A percentile compares a stretch with the other conserved stretches of the same genome.
Conservation (phyloP, 441 rosid species). For the Isatis lusitanica region DNA sequence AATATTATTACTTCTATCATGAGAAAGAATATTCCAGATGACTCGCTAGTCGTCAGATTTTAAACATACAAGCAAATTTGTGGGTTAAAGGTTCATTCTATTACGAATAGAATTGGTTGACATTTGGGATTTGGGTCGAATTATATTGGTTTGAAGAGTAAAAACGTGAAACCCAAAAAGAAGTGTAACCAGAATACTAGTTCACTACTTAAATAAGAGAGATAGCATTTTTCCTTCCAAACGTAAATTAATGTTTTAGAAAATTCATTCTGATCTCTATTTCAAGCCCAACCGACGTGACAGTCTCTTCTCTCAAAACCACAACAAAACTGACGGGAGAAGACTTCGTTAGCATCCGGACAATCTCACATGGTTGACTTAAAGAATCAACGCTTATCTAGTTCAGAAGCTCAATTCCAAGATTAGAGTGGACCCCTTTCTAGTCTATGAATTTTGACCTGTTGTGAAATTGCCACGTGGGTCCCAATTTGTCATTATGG, state of each 20-base stretch:
- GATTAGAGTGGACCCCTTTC: constrained; percentile 11
- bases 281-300: constrained; percentile 12
- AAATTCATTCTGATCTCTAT: background rate
- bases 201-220: background rate
- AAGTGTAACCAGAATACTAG: too few relatives aligned
- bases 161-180: too few relatives aligned
- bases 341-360: constrained; percentile 17
- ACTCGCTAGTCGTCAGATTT: too few relatives aligned
- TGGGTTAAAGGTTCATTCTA: too few relatives aligned
- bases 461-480: constrained; percentile 16
- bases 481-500: constrained; percentile 19
- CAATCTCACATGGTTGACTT: constrained; percentile 30
- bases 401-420: constrained; percentile 24
- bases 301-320: background rate
- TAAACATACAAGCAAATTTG: too few relatives aligned
- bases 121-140: too few relatives aligned
- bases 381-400: constrained; percentile 18
- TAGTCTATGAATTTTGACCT: constrained; percentile 24
- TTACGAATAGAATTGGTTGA: too few relatives aligned
- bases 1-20: too few relatives aligned
- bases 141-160: too few relatives aligned
- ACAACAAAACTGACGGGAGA: constrained; percentile 6
- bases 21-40: too few relatives aligned
- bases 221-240: background rate
- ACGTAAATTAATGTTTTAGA: background rate